These are phyloP conservation scores for Pleurotus platypus DNA, from an alignment of 768 basidiomycete species.

Conservation along the genomic window DNA sequence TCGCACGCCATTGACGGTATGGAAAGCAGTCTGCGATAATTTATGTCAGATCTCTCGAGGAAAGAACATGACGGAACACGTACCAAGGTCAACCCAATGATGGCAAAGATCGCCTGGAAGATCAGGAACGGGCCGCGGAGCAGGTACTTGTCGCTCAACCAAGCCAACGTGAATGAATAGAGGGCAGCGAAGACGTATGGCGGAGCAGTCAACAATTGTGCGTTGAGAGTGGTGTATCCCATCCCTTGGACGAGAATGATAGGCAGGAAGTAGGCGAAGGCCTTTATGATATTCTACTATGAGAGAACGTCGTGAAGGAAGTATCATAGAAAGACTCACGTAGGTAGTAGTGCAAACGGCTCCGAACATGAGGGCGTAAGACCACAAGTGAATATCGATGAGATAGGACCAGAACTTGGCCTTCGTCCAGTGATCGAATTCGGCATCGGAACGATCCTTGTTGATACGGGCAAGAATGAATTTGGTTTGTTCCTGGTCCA, in stretches of 20 bases:
- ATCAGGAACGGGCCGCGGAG: conserved; percentile 26
- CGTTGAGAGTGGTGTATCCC: conserved; percentile 25
- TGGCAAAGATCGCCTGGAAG: conserved; percentile 26
- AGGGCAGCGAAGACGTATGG: conserved; percentile 30
- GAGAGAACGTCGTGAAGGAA: neutral
- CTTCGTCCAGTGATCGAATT: conserved; percentile 28
- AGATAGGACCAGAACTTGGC: conserved; percentile 29
- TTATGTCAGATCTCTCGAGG: neutral
- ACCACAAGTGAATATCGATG: conserved; percentile 29
- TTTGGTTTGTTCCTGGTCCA: conserved; percentile 28
- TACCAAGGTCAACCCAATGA: conserved; percentile 28
- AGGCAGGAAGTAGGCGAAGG: conserved; percentile 26
- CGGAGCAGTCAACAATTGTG: conserved; percentile 31
- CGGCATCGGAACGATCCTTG: conserved; percentile 33
- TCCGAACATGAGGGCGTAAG: conserved; percentile 32
- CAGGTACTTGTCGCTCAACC: conserved; percentile 31
- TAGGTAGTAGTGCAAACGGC: conserved; percentile 28
- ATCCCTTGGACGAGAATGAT: conserved; percentile 28
- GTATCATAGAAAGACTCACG: conserved; percentile 14
- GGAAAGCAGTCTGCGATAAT: conserved; percentile 4
- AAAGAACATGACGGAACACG: neutral
- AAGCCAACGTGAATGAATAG: conserved; percentile 31
- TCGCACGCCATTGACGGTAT: neutral
- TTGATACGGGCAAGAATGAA: conserved; percentile 28
- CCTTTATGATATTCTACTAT: neutral